A percentile compares a stretch with the other conserved stretches of the same genome.
These are phyloP conservation scores for Litchi chinensis DNA, from an alignment of 345 rosid genomes.

Conservation along the genomic window DNA sequence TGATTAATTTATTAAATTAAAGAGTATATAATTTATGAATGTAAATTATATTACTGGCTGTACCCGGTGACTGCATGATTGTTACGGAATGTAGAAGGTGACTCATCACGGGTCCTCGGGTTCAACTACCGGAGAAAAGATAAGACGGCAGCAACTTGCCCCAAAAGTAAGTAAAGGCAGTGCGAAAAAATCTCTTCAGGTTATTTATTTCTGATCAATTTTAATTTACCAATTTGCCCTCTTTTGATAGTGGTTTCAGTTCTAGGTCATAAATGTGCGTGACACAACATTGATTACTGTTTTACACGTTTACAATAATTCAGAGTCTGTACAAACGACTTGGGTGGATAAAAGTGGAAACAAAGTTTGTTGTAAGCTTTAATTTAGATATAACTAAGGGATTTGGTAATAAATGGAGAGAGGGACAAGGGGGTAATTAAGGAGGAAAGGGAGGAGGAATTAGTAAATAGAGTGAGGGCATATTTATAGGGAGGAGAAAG, in stretches of 20 bases:
- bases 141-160: constrained; percentile 42
- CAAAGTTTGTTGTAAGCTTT: no score
- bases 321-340: background rate
- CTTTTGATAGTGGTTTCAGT: background rate
- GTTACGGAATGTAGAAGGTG: constrained; percentile 40
- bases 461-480: constrained; percentile 14
- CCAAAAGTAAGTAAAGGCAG: constrained; percentile 28
- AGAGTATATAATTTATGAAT: background rate
- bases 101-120: constrained; percentile 53
- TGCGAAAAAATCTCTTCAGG: constrained; percentile 5
- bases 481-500: constrained; percentile 30
- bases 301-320: background rate
- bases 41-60: constrained; percentile 21
- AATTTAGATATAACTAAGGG: background rate
- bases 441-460: constrained; percentile 7
- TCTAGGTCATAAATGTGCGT: background rate
- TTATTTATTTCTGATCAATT: constrained; percentile 24
- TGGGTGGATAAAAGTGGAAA: background rate
- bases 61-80: constrained; percentile 28
- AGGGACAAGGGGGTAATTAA: constrained; percentile 20
- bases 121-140: constrained; percentile 41
- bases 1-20: background rate
- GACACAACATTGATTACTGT: background rate
- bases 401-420: background rate
- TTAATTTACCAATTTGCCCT: constrained; percentile 30